phyloP scores from a whole-genome alignment of 441 rosid genomes.

The Arabidopsis lyrata region DNA sequence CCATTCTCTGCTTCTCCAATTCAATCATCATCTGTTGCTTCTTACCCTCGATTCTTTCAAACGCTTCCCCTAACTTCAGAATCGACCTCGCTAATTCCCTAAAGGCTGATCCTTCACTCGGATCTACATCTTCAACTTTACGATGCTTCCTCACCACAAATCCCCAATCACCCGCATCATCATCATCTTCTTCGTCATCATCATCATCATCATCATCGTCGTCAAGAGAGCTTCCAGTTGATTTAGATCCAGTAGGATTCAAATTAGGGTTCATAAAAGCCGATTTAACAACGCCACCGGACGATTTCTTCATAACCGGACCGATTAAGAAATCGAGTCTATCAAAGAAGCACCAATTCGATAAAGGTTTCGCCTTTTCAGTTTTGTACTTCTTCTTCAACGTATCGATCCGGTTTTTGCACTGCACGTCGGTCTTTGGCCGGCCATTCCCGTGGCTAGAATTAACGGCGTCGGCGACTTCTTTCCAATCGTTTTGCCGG shows the following conservation, averaged over 20 bases:
- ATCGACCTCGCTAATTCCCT: slow-evolving; percentile 77
- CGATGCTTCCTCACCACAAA: slow-evolving; percentile 56
- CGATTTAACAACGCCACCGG: slow-evolving; percentile 40
- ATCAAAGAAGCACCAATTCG: slow-evolving; percentile 57
- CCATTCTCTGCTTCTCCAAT: slow-evolving; percentile 85
- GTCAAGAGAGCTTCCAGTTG: slow-evolving; percentile 49
- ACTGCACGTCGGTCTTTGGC: slow-evolving; percentile 71
- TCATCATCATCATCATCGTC: slow-evolving; percentile 53
- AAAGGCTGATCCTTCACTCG: slow-evolving; percentile 56
- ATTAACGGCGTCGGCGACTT: slow-evolving; percentile 76
- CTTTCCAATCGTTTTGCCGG: slow-evolving; percentile 78
- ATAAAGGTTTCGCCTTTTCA: slow-evolving; percentile 65
- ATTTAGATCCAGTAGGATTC: slow-evolving; percentile 34
- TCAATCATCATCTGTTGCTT: slow-evolving; percentile 77
- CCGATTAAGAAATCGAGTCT: slow-evolving; percentile 65
- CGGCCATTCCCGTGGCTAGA: slow-evolving; percentile 46
- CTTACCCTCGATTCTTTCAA: slow-evolving; percentile 71
- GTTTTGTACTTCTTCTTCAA: slow-evolving; percentile 81
- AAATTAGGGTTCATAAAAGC: slow-evolving; percentile 31
- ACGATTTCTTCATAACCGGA: slow-evolving; percentile 39
- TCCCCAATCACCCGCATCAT: slow-evolving; percentile 52
- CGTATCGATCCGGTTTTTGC: slow-evolving; percentile 85
- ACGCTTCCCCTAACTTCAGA: slow-evolving; percentile 70
- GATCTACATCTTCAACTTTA: slow-evolving; percentile 56
- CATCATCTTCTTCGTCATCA: slow-evolving; percentile 48